Percentiles rank a stretch among this genome's conserved stretches.
These are phyloP conservation scores for Hypoxylon sp. DNA, from an alignment of 2,329 filamentous ascomycete genomes.

Conservation along the genomic window DNA sequence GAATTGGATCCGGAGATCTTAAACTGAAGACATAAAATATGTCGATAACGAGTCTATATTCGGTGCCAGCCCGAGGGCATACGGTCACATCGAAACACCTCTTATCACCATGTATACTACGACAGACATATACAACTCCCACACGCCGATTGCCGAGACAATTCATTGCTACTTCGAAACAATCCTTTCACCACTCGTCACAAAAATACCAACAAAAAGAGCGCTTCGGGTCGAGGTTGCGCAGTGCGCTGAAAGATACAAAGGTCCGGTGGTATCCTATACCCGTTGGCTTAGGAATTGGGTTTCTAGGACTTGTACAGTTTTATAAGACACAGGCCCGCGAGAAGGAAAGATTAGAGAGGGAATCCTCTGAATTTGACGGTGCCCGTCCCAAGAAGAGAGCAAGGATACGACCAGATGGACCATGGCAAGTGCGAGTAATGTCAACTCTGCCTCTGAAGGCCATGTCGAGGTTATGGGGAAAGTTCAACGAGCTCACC, in stretches of 20 bases:
- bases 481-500: slow-evolving; percentile 86
- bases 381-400: slow-evolving; percentile 59
- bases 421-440: slow-evolving; percentile 91
- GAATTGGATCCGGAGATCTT: slow-evolving; percentile 10
- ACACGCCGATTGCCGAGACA: slow-evolving; percentile 37
- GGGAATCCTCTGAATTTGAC: slow-evolving; percentile 54
- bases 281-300: slow-evolving; percentile 84
- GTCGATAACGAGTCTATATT: slow-evolving; percentile 40
- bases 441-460: slow-evolving; percentile 95
- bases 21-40: slow-evolving; percentile 5
- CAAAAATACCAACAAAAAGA: slow-evolving; percentile 51
- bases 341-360: slow-evolving; percentile 62
- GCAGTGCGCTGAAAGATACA: slow-evolving; percentile 59
- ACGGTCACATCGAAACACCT: slow-evolving; percentile 20
- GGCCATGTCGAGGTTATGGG: slow-evolving; percentile 88
- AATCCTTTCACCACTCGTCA: slow-evolving; percentile 54
- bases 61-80: slow-evolving; percentile 33
- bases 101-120: slow-evolving; percentile 35
- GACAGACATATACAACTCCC: slow-evolving; percentile 30
- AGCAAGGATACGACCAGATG: slow-evolving; percentile 76
- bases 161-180: slow-evolving; percentile 42
- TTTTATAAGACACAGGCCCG: slow-evolving; percentile 76
- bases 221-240: slow-evolving; percentile 61
- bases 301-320: slow-evolving; percentile 82
- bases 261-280: slow-evolving; percentile 89